Base-by-base conservation (phyloP, 1,284 basidiomycete species). In the Cutaneotrichosporon sp. region DNA sequence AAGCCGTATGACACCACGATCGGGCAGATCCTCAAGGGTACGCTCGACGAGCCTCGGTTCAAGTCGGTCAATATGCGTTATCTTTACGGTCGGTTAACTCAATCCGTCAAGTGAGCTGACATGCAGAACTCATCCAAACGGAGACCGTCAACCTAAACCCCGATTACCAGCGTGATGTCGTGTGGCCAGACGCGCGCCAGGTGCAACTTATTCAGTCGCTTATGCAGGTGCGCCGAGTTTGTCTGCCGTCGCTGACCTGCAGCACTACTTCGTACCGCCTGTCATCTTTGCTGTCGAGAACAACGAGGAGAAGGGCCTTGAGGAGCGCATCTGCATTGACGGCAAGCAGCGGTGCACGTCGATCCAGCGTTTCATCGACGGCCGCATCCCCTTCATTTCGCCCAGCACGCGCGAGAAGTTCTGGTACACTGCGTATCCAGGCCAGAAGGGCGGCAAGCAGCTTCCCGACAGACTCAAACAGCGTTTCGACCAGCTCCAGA, bases 291-390 rank as follows among this genome's bases (percentile, higher is more conserved):
- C 77, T 4, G 21, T 52, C 31, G 32, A 62, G 30, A 47, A 26
- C 21, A 57, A 67, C 18, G 68, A 67, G 30, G 60, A 66, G 10
- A 67, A 67, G 30, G 55, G 55, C 38, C 16, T 40, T 22, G 71
- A 75, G n/a, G 61, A 16, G 18, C 71, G 72, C 18, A 64, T 72
- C 13, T 77, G 76, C 57, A 78, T 80, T 64, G 79, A 80, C 63
- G 79, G 79, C 57, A 80, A 80, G 61, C 79, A 80, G 59, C 72
- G 79, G 36, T 76, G 76, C 58, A 75, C 77, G 0, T 72, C 76
- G 3, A 74, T 80, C 56, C 14, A 61, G 18, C 26, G 62, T 9
- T 79, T 80, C 62, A 77, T 79, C 67, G 70, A 71, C 53, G 79
- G 79, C 49, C 62, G 70, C 52, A 74, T 78, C 40, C 74, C 73